Percentiles rank a stretch among this genome's conserved stretches.
These are phyloP conservation scores for Alternaria postmessia DNA, from an alignment of 2,329 filamentous ascomycete species.

Conservation along the genomic window DNA sequence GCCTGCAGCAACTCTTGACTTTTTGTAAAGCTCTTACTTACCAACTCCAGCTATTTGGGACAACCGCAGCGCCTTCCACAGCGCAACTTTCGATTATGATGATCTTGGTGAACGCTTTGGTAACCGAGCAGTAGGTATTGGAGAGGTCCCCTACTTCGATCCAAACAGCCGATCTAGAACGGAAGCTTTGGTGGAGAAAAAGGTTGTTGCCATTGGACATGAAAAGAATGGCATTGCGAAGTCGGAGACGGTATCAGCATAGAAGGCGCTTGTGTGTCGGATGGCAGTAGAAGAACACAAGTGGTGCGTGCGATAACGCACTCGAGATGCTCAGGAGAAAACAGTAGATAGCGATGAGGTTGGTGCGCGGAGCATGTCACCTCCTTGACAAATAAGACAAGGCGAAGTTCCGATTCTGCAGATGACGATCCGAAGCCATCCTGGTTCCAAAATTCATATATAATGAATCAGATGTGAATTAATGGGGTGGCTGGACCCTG, in stretches of 20 bases:
- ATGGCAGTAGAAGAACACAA: neutral
- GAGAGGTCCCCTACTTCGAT: conserved; percentile 52
- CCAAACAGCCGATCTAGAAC: conserved; percentile 35
- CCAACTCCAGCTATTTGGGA: conserved; percentile 51
- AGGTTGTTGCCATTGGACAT: neutral
- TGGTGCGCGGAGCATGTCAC: neutral
- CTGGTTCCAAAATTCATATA: neutral
- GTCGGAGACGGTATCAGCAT: conserved; percentile 9
- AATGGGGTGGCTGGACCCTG: neutral
- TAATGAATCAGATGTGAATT: neutral
- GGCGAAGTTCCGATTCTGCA: neutral
- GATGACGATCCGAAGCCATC: neutral
- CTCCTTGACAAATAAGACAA: neutral
- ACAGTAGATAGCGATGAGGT: neutral
- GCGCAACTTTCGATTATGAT: conserved; percentile 30
- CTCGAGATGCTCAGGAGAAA: neutral
- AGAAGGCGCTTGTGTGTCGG: neutral
- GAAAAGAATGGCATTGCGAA: conserved; percentile 1
- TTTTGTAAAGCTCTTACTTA: neutral
- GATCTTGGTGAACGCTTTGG: conserved; percentile 24
- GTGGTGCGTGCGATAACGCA: neutral
- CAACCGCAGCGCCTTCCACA: conserved; percentile 42
- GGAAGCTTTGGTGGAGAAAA: conserved; percentile 30
- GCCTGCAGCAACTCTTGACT: neutral
- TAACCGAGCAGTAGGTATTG: conserved; percentile 49